Percentiles rank a stretch among this genome's conserved stretches.
These are phyloP conservation scores for Excoecaria agallocha DNA, from an alignment of 345 rosid species.

Conservation along the genomic window DNA sequence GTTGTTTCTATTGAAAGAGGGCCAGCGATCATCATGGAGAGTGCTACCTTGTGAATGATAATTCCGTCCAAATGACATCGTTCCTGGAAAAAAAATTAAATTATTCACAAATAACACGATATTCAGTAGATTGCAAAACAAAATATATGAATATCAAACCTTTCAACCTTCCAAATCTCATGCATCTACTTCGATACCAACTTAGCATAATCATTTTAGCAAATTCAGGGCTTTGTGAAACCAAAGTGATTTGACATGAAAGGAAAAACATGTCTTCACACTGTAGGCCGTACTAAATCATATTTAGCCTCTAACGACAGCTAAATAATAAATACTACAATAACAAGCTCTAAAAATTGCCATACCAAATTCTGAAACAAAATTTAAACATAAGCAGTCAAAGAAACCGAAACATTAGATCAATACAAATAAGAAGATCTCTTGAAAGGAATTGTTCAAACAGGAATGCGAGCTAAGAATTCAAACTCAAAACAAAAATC, in stretches of 20 bases:
- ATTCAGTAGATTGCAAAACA: neutral
- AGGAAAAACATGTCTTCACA: neutral
- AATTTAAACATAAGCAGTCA: neutral
- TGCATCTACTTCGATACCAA: too few relatives aligned
- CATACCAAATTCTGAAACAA: neutral
- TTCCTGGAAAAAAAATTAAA: constrained; percentile 21
- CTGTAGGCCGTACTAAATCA: neutral
- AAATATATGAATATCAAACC: neutral
- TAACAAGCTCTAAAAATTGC: neutral
- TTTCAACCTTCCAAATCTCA: neutral
- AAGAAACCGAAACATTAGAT: neutral
- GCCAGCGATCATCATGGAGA: constrained; percentile 33
- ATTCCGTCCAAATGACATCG: constrained; percentile 52
- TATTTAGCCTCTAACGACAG: neutral
- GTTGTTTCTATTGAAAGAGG: constrained; percentile 29
- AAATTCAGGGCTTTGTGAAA: too few relatives aligned
- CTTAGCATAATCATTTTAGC: too few relatives aligned
- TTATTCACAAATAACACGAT: neutral
- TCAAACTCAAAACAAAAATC: neutral
- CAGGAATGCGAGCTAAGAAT: neutral
- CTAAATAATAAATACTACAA: neutral
- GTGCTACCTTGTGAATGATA: constrained; percentile 43
- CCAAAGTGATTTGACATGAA: too few relatives aligned
- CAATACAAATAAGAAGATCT: neutral
- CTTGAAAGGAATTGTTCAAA: neutral